Percentiles rank a stretch among this genome's conserved stretches.
Conservation (phyloP, 768 basidiomycete species). For the Ramaria sp. region DNA sequence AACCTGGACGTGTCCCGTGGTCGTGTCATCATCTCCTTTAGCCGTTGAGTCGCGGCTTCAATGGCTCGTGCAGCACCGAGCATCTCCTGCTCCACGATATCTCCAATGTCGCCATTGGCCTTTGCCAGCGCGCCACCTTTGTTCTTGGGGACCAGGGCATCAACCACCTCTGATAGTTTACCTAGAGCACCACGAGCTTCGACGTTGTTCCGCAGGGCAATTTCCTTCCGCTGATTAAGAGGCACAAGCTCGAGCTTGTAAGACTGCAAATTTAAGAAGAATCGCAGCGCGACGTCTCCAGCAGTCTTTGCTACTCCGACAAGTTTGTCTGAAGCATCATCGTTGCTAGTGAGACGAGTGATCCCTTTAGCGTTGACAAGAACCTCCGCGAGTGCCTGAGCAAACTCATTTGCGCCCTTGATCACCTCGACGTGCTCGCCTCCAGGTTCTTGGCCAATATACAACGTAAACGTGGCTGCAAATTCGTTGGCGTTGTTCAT, state of each 20-base stretch:
- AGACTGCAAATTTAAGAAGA: slow-evolving; percentile 94
- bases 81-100: slow-evolving; percentile 97
- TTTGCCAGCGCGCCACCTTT: slow-evolving; percentile 58
- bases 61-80: slow-evolving; percentile 84
- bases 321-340: slow-evolving; percentile 88
- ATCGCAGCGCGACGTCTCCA: slow-evolving; percentile 80
- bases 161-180: slow-evolving; percentile 81
- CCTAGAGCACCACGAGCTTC: slow-evolving; percentile 73
- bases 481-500: slow-evolving; percentile 93
- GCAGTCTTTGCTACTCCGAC: slow-evolving; percentile 72
- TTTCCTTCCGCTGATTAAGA: slow-evolving; percentile 65
- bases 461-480: slow-evolving; percentile 87
- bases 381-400: slow-evolving; percentile 87
- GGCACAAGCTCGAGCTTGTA: slow-evolving; percentile 83
- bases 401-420: slow-evolving; percentile 93
- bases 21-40: slow-evolving; percentile 86
- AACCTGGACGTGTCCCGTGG: slow-evolving; percentile 81
- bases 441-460: slow-evolving; percentile 75
- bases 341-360: slow-evolving; percentile 82
- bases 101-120: slow-evolving; percentile 87
- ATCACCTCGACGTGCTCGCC: slow-evolving; percentile 97
- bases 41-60: slow-evolving; percentile 79
- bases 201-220: slow-evolving; percentile 82
- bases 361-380: slow-evolving; percentile 92
- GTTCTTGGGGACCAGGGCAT: slow-evolving; percentile 77